Evolutionary conservation across 495 filamentous ascomycete genomes (phyloP).

Genomic region (Jackrogersella minutella): DNA sequence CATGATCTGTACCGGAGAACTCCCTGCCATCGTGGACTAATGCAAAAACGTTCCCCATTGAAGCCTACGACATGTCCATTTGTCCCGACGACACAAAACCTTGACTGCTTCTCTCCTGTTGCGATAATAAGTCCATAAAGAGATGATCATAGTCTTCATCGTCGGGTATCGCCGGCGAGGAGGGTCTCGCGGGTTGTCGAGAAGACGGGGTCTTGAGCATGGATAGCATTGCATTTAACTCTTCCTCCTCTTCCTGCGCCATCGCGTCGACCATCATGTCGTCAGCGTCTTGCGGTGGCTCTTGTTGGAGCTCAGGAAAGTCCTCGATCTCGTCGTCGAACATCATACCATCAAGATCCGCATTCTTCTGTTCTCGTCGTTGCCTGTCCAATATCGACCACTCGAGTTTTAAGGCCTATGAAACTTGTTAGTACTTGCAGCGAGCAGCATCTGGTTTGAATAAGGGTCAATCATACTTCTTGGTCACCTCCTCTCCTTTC

Average conservation of each 20-base stretch:
- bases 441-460: neutral
- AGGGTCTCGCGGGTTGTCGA: slow-evolving; percentile 26
- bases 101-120: slow-evolving; percentile 28
- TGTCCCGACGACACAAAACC: slow-evolving; percentile 33
- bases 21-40: slow-evolving; percentile 9
- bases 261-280: slow-evolving; percentile 57
- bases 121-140: slow-evolving; percentile 52
- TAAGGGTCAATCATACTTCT: slow-evolving; percentile 62
- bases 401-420: slow-evolving; percentile 58
- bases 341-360: slow-evolving; percentile 58
- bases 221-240: slow-evolving; percentile 65
- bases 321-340: slow-evolving; percentile 55
- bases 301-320: slow-evolving; percentile 47
- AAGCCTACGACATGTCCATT: slow-evolving; percentile 44
- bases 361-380: slow-evolving; percentile 56
- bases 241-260: slow-evolving; percentile 62
- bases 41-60: neutral
- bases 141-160: slow-evolving; percentile 66
- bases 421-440: slow-evolving; percentile 25
- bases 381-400: slow-evolving; percentile 52
- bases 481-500: slow-evolving; percentile 75
- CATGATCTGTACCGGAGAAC: slow-evolving; percentile 25
- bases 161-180: slow-evolving; percentile 49
- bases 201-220: slow-evolving; percentile 38
- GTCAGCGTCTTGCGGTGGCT: slow-evolving; percentile 51